These are phyloP conservation scores for Tricholoma saponaceum DNA, from an alignment of 768 basidiomycete genomes.

Conservation along the genomic window DNA sequence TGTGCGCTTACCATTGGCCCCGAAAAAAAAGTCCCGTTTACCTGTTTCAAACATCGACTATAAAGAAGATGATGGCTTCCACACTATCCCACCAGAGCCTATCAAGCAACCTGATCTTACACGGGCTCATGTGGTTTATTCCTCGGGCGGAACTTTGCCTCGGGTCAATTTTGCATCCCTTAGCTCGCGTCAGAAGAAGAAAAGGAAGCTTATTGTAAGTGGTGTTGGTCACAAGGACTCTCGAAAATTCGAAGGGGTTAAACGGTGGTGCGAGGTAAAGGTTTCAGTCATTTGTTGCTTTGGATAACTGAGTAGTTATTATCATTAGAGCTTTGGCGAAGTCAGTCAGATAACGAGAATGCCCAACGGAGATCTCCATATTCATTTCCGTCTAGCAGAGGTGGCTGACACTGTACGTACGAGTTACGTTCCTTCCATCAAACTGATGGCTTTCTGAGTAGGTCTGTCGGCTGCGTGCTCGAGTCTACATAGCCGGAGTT, in stretches of 20 bases:
- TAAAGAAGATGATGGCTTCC: slow-evolving; percentile 21
- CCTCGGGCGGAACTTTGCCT: slow-evolving; percentile 27
- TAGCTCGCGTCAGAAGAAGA: slow-evolving; percentile 39
- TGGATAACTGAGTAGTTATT: slow-evolving; percentile 1
- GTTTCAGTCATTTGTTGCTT: slow-evolving; percentile 1
- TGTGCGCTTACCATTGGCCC: slow-evolving; percentile 27
- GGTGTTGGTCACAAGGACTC: slow-evolving; percentile 61
- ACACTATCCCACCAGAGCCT: slow-evolving; percentile 20
- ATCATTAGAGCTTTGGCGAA: slow-evolving; percentile 68
- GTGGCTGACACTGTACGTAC: slow-evolving; percentile 74
- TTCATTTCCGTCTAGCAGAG: slow-evolving; percentile 69
- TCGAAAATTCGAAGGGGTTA: slow-evolving; percentile 61
- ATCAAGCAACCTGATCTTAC: slow-evolving; percentile 15
- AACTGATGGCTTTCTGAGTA: slow-evolving; percentile 20
- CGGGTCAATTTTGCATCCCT: slow-evolving; percentile 36
- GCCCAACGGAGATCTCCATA: slow-evolving; percentile 75
- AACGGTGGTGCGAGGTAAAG: slow-evolving; percentile 73
- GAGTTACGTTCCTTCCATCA: not conserved
- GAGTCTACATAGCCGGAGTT: slow-evolving; percentile 68
- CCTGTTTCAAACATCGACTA: slow-evolving; percentile 14
- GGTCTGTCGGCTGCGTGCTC: slow-evolving; percentile 78
- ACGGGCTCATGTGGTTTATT: slow-evolving; percentile 33
- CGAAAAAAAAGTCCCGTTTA: slow-evolving; percentile 23
- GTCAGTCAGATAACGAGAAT: slow-evolving; percentile 66
- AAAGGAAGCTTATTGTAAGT: slow-evolving; percentile 66